Evolutionary conservation across 805 yeast genomes (phyloP).

Genomic region (Saturnispora saitoi): DNA sequence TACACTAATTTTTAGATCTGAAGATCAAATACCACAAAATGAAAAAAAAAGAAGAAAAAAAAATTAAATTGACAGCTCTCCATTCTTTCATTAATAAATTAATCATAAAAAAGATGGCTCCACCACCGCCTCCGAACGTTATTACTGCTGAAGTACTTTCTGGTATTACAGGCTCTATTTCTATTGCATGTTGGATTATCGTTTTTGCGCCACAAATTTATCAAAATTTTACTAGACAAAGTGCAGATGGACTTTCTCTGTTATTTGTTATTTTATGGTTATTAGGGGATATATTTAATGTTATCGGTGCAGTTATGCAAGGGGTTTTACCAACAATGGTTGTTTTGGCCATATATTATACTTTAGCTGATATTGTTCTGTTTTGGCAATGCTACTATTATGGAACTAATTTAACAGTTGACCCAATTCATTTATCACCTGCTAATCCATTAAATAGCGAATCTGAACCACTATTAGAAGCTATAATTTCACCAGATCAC

Average conservation of each 20-base stretch:
- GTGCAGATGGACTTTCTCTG: slow-evolving; percentile 84
- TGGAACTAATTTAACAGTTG: slow-evolving; percentile 54
- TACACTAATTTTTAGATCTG: background rate
- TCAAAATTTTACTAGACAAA: slow-evolving; percentile 78
- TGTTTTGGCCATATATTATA: slow-evolving; percentile 84
- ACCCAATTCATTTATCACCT: slow-evolving; percentile 75
- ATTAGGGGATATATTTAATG: slow-evolving; percentile 89
- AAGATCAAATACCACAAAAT: background rate
- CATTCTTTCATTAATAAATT: background rate
- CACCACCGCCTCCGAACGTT: slow-evolving; percentile 59
- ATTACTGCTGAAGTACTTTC: slow-evolving; percentile 64
- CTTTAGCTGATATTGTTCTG: slow-evolving; percentile 80
- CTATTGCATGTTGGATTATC: slow-evolving; percentile 95
- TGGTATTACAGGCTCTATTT: slow-evolving; percentile 78
- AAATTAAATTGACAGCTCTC: background rate
- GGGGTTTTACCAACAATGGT: slow-evolving; percentile 93
- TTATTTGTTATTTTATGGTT: slow-evolving; percentile 86
- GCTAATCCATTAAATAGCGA: slow-evolving; percentile 73
- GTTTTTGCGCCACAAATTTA: slow-evolving; percentile 96
- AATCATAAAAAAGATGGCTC: slow-evolving; percentile 32
- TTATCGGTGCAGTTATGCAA: slow-evolving; percentile 82
- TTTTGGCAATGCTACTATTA: slow-evolving; percentile 78
- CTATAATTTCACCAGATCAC: slow-evolving; percentile 40
- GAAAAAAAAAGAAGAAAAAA: background rate
- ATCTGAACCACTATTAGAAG: slow-evolving; percentile 50